Percentiles rank a stretch among this genome's conserved stretches.
Evolutionary conservation across 768 basidiomycete genomes (phyloP).

Genomic region (Tulasnella sp.): DNA sequence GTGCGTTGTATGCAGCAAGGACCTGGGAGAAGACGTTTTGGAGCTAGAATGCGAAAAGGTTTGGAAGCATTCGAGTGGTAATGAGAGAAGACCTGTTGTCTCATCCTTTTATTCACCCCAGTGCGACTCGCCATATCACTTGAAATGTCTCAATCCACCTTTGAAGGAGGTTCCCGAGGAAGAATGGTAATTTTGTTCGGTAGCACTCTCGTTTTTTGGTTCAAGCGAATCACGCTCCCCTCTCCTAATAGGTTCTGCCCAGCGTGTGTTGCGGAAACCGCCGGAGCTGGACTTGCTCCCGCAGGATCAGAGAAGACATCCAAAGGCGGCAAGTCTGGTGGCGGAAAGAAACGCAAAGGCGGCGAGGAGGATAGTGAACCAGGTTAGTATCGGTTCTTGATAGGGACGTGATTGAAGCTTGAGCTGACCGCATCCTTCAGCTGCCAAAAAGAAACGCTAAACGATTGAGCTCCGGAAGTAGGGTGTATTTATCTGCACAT

Average conservation of each 20-base stretch:
- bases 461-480: not conserved
- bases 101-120: slow-evolving; percentile 23
- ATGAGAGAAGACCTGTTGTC: not conserved
- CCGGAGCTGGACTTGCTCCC: not conserved
- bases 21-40: slow-evolving; percentile 60
- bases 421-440: not conserved
- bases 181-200: slow-evolving; percentile 44
- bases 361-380: not conserved
- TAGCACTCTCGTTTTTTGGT: not conserved
- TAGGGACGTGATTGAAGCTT: not conserved
- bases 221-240: not conserved
- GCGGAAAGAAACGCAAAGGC: not conserved
- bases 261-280: slow-evolving; percentile 36
- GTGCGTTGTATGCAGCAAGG: slow-evolving; percentile 62
- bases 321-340: not conserved
- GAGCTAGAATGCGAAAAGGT: slow-evolving; percentile 86
- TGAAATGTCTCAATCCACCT: slow-evolving; percentile 70
- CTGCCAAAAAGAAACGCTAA: slow-evolving; percentile 12
- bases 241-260: slow-evolving; percentile 52
- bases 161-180: slow-evolving; percentile 68
- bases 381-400: no score
- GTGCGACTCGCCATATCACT: slow-evolving; percentile 87
- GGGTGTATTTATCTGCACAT: not conserved
- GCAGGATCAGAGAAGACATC: not conserved
- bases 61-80: not conserved